Conservation (phyloP, 2,329 filamentous ascomycete genomes). For the Aspergillus pseudoviridinutans region DNA sequence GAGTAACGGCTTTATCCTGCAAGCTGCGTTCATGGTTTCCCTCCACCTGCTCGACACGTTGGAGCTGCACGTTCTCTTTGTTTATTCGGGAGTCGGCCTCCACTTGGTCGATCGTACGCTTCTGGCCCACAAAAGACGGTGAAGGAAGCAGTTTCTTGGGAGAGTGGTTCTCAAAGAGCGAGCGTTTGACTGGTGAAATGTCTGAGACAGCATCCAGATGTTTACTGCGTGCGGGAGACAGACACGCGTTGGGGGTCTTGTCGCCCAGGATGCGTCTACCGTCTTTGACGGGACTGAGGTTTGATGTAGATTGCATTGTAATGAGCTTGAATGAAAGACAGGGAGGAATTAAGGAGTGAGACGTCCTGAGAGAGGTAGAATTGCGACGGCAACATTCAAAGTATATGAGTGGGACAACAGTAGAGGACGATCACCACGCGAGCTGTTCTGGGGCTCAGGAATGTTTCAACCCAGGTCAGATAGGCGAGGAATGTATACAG, state of each 20-base stretch:
- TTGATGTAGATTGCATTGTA: conserved; percentile 16
- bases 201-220: conserved; percentile 8
- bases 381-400: not conserved
- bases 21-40: conserved; percentile 1
- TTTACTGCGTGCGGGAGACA: conserved; percentile 27
- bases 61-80: conserved; percentile 15
- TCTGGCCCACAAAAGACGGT: conserved; percentile 35
- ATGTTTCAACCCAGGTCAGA: not conserved
- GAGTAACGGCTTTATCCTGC: conserved; percentile 9
- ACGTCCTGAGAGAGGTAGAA: not conserved
- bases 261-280: conserved; percentile 39
- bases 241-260: conserved; percentile 40
- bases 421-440: not conserved
- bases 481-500: not conserved
- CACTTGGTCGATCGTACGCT: conserved; percentile 39
- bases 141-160: conserved; percentile 31
- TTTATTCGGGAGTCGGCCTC: conserved; percentile 26
- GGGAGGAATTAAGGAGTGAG: not conserved
- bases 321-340: not conserved
- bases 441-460: not conserved
- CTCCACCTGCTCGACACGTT: conserved; percentile 1
- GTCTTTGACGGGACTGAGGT: conserved; percentile 32
- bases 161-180: conserved; percentile 20
- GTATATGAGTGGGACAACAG: not conserved
- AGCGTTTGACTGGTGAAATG: conserved; percentile 26